Conservation (phyloP, 164 flowering plant genomes). For the Macadamia integrifolia region DNA sequence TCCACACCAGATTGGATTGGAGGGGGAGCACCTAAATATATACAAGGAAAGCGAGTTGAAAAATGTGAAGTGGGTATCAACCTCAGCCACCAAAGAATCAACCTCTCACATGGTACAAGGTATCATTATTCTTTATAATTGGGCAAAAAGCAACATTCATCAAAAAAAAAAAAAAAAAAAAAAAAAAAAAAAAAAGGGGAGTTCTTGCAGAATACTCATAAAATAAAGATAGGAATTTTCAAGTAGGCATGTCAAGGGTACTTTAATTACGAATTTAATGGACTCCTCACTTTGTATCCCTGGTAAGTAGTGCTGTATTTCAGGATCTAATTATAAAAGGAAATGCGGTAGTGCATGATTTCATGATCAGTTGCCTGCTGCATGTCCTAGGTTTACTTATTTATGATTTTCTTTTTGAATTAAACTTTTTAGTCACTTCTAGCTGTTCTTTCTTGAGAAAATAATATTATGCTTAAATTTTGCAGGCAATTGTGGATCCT, state of each 20-base stretch:
- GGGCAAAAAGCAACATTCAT: not conserved
- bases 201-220: not conserved
- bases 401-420: not conserved
- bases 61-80: constrained; percentile 55
- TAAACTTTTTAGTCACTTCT: not conserved
- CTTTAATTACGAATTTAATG: not conserved
- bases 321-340: not conserved
- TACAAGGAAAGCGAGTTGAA: constrained; percentile 42
- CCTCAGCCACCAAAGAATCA: constrained; percentile 67
- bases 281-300: not conserved
- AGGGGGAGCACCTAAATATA: constrained; percentile 73
- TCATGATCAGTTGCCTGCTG: not conserved
- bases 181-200: not conserved
- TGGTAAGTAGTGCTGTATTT: not conserved
- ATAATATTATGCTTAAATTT: constrained; percentile 5
- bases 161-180: not conserved
- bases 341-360: not conserved
- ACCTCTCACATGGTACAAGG: constrained; percentile 99
- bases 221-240: too few relatives aligned
- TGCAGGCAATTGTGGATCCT: constrained; percentile 70
- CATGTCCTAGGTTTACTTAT: not conserved
- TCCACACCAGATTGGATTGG: constrained; percentile 63
- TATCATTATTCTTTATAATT: constrained; percentile 17
- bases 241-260: too few relatives aligned
- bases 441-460: not conserved